Percentiles rank a stretch among this genome's conserved stretches.
Evolutionary conservation across 1,284 basidiomycete species (phyloP).

Genomic region (Tilletia horrida): DNA sequence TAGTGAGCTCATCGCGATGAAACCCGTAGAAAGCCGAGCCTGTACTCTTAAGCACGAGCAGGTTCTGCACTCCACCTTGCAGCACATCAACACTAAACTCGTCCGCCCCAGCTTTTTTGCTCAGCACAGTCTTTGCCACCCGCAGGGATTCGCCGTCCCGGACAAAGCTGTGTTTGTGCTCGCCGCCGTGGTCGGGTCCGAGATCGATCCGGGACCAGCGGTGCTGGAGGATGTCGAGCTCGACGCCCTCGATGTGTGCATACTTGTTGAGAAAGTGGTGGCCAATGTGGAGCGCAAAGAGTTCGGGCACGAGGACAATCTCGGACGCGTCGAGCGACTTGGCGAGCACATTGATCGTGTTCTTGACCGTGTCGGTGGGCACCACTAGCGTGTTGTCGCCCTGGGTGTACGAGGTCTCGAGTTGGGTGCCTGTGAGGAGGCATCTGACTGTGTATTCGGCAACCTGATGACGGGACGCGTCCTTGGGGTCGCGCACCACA

Average conservation of each 20-base stretch:
- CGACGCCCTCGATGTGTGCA: slow-evolving; percentile 67
- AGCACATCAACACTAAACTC: slow-evolving; percentile 35
- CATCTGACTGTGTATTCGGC: slow-evolving; percentile 44
- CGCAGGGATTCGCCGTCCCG: slow-evolving; percentile 88
- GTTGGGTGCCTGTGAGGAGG: slow-evolving; percentile 37
- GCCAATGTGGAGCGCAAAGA: slow-evolving; percentile 81
- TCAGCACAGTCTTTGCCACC: slow-evolving; percentile 61
- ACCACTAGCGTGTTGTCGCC: slow-evolving; percentile 46
- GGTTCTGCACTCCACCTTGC: slow-evolving; percentile 39
- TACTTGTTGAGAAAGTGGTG: slow-evolving; percentile 82
- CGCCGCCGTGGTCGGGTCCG: slow-evolving; percentile 52
- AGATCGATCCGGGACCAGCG: slow-evolving; percentile 79
- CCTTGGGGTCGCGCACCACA: slow-evolving; percentile 38
- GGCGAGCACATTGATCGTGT: slow-evolving; percentile 68
- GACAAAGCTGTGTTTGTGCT: slow-evolving; percentile 77
- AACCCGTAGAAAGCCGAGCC: slow-evolving; percentile 83
- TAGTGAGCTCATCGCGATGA: slow-evolving; percentile 81
- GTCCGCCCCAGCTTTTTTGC: slow-evolving; percentile 60
- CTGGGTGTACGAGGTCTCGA: slow-evolving; percentile 38
- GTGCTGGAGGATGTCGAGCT: slow-evolving; percentile 73
- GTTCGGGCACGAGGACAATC: slow-evolving; percentile 63
- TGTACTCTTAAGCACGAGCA: slow-evolving; percentile 75
- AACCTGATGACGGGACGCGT: slow-evolving; percentile 35
- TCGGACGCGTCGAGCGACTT: slow-evolving; percentile 29
- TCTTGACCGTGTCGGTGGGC: slow-evolving; percentile 68